Evolutionary conservation across 352 stramenopile genomes (phyloP).

Genomic region (Blastocystis sp.): DNA sequence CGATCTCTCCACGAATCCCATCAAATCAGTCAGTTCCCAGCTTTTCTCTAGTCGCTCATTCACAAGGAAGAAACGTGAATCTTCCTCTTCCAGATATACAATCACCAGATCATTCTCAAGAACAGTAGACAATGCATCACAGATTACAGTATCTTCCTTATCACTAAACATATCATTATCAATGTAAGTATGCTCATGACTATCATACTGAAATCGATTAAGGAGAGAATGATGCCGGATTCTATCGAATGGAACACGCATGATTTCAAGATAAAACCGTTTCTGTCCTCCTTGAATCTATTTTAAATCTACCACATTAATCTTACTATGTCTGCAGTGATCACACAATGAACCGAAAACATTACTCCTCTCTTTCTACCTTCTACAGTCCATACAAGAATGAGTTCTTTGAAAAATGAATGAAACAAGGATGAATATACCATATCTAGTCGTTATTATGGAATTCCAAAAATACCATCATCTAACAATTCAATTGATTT

Average conservation of each 20-base stretch:
- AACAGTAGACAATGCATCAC: not conserved
- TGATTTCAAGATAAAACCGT: constrained; percentile 11
- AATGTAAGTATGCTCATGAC: not conserved
- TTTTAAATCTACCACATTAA: not conserved
- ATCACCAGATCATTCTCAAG: not conserved
- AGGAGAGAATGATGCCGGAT: not conserved
- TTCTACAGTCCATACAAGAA: constrained; percentile 24
- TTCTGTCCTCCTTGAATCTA: not conserved
- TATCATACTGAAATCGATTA: constrained; percentile 1
- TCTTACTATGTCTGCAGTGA: not conserved
- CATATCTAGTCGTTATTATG: not conserved
- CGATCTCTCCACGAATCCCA: not conserved
- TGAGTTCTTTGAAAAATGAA: constrained; percentile 3
- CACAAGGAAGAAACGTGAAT: not conserved
- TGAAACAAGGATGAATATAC: constrained; percentile 49
- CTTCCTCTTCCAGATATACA: not conserved
- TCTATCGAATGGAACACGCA: not conserved
- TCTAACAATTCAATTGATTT: constrained; percentile 18
- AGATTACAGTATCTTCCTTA: not conserved
- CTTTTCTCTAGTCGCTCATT: not conserved
- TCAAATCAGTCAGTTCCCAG: not conserved
- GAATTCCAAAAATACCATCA: not conserved
- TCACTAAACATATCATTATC: not conserved
- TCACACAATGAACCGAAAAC: constrained; percentile 8
- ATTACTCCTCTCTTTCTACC: not conserved